A percentile compares a stretch with the other conserved stretches of the same genome.
Evolutionary conservation across 176 grass and related monocot species (phyloP).

Genomic region (Tillandsia leiboldiana): DNA sequence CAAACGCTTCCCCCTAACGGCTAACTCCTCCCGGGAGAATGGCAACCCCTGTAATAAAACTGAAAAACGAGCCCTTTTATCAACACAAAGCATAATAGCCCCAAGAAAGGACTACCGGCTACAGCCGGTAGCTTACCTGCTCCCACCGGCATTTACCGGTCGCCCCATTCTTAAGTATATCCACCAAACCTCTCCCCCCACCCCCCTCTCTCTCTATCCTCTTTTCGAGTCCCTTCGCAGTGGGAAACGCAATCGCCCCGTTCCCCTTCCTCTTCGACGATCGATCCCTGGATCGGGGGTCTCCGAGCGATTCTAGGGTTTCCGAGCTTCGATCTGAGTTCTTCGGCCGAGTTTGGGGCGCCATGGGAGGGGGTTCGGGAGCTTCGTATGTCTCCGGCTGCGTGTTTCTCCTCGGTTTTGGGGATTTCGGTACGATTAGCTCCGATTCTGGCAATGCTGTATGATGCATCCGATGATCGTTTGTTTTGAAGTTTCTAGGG

Average conservation of each 20-base stretch:
- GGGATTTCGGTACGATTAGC: not conserved
- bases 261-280: not conserved
- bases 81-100: not conserved
- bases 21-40: not conserved
- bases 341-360: too few relatives aligned
- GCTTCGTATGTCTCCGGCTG: not conserved
- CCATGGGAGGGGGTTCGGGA: not conserved
- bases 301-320: not conserved
- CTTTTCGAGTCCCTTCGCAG: not conserved
- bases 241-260: not conserved
- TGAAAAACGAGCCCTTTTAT: not conserved
- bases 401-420: not conserved
- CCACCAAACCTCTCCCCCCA: not conserved
- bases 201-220: not conserved
- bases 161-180: not conserved
- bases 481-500: not conserved
- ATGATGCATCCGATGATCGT: too few relatives aligned
- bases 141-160: conserved; percentile 4
- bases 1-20: not conserved
- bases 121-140: conserved; percentile 6
- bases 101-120: not conserved
- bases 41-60: not conserved
- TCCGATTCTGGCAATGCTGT: not conserved
- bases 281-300: not conserved
- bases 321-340: not conserved